These are phyloP conservation scores for Fragaria vesca DNA, from an alignment of 306 rosid genomes.

Conservation along the genomic window DNA sequence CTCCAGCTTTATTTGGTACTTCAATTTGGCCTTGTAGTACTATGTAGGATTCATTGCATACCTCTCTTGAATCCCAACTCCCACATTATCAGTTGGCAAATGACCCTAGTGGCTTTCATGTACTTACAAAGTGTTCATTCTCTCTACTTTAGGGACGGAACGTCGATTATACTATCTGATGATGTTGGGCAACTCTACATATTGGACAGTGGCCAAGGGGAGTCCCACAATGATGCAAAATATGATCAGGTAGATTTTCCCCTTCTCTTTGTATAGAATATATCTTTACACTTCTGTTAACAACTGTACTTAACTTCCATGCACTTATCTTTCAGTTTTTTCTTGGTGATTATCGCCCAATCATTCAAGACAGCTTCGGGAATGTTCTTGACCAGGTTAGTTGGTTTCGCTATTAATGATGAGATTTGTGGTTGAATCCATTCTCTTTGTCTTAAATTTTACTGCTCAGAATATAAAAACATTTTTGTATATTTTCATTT, in stretches of 20 bases:
- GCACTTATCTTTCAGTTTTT: conserved; percentile 65
- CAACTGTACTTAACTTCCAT: conserved; percentile 23
- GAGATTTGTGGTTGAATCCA: background rate
- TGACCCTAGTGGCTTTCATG: conserved; percentile 4
- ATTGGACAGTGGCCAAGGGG: conserved; percentile 93
- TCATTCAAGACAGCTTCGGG: conserved; percentile 80
- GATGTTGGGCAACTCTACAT: conserved; percentile 94
- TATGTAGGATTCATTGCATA: background rate
- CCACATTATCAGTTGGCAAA: background rate
- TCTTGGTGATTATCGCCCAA: conserved; percentile 98
- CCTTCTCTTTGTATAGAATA: background rate
- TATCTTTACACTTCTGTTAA: conserved; percentile 17
- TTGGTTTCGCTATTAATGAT: conserved; percentile 11
- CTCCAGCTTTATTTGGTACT: background rate
- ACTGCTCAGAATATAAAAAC: background rate
- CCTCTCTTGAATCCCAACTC: background rate
- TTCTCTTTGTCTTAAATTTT: background rate
- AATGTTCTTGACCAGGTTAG: conserved; percentile 93
- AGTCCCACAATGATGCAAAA: conserved; percentile 90
- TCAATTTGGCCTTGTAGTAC: background rate
- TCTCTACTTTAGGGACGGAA: conserved; percentile 75
- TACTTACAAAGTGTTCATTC: conserved; percentile 24
- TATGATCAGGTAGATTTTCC: conserved; percentile 77
- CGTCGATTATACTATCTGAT: conserved; percentile 93
- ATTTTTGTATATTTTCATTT: background rate